These are phyloP conservation scores for Akanthomyces dipterigenus DNA, from an alignment of 2,329 filamentous ascomycete genomes.

Conservation along the genomic window DNA sequence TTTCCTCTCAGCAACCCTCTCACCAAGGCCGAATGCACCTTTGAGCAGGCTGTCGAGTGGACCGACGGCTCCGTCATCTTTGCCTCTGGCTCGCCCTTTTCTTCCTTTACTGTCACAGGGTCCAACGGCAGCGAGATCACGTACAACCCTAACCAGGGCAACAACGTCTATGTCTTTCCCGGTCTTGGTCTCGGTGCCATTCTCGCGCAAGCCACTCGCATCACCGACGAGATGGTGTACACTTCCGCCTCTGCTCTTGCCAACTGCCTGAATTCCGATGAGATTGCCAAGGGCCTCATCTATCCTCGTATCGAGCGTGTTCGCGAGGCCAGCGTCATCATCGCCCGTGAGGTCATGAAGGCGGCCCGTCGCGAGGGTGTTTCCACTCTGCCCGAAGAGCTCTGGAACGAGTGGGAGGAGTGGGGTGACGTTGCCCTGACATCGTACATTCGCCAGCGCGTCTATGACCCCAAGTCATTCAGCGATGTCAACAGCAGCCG, in stretches of 20 bases:
- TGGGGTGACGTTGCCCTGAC: conserved; percentile 59
- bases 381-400: conserved; percentile 57
- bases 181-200: conserved; percentile 92
- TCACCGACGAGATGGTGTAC: conserved; percentile 97
- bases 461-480: conserved; percentile 52
- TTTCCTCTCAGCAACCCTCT: conserved; percentile 96
- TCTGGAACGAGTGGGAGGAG: conserved; percentile 68
- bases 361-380: conserved; percentile 79
- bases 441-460: conserved; percentile 51
- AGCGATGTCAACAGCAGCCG: conserved; percentile 27
- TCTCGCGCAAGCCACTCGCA: conserved; percentile 74
- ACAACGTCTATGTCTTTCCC: conserved; percentile 91
- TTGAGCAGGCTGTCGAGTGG: conserved; percentile 85
- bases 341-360: conserved; percentile 90
- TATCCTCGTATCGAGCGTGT: conserved; percentile 91
- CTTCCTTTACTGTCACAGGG: conserved; percentile 59
- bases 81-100: conserved; percentile 91
- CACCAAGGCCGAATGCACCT: conserved; percentile 95
- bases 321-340: conserved; percentile 77
- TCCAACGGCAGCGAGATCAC: conserved; percentile 51
- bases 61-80: conserved; percentile 90
- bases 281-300: conserved; percentile 75
- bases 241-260: conserved; percentile 79
- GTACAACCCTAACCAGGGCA: conserved; percentile 76
- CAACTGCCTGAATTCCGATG: conserved; percentile 70